A percentile compares a stretch with the other conserved stretches of the same genome.
phyloP scores from a whole-genome alignment of 2,329 filamentous ascomycete species.

The Hypomyces rosellus region DNA sequence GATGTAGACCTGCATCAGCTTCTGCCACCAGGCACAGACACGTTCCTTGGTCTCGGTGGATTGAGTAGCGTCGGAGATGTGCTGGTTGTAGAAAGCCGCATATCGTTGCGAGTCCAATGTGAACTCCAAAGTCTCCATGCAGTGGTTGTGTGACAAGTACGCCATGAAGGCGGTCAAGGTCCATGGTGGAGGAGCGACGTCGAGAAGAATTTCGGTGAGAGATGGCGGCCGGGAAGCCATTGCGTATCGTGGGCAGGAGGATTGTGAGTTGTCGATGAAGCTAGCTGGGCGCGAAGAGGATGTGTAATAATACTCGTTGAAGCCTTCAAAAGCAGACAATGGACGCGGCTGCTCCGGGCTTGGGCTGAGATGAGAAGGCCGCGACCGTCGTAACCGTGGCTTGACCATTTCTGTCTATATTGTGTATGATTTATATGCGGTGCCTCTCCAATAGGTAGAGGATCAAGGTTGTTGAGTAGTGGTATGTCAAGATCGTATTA shows the following conservation, averaged over 20 bases:
- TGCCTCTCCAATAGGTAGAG: no score
- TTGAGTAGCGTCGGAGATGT: slow-evolving; percentile 32
- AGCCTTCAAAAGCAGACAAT: slow-evolving; percentile 40
- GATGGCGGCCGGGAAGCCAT: slow-evolving; percentile 50
- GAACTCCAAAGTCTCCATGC: slow-evolving; percentile 92
- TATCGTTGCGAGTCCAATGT: slow-evolving; percentile 91
- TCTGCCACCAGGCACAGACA: slow-evolving; percentile 76
- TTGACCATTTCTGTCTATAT: slow-evolving; percentile 34
- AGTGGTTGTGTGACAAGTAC: slow-evolving; percentile 94
- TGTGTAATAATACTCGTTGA: slow-evolving; percentile 36
- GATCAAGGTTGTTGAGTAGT: no score
- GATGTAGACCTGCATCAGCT: slow-evolving; percentile 85
- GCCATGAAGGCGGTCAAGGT: slow-evolving; percentile 92
- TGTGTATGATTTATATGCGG: not conserved
- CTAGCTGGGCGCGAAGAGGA: slow-evolving; percentile 43
- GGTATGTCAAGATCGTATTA: no score
- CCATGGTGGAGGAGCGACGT: slow-evolving; percentile 80
- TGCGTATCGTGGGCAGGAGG: slow-evolving; percentile 27
- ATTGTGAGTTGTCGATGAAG: slow-evolving; percentile 39
- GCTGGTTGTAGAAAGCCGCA: slow-evolving; percentile 49
- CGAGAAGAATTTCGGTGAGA: slow-evolving; percentile 79
- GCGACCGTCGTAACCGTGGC: slow-evolving; percentile 38
- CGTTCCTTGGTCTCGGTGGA: slow-evolving; percentile 50
- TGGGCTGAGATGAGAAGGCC: slow-evolving; percentile 37
- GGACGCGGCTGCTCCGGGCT: slow-evolving; percentile 38